Evolutionary conservation across 495 filamentous ascomycete genomes (phyloP).

Genomic region (Penicillium desertorum): DNA sequence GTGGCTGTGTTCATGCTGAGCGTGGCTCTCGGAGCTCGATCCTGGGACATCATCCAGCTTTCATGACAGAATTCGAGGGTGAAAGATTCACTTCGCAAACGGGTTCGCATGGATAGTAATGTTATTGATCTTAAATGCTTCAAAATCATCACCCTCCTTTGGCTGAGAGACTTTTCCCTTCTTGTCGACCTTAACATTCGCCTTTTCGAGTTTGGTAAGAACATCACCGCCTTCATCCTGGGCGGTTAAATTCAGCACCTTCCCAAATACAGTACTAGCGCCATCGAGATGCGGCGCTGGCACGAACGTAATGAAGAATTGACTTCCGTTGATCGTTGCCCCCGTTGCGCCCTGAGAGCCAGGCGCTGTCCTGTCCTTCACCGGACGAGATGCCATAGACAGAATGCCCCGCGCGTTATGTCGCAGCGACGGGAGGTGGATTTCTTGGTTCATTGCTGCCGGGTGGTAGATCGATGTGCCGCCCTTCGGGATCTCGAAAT

Average conservation of each 20-base stretch:
- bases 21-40: neutral
- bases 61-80: neutral
- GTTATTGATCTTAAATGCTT: conserved; percentile 64
- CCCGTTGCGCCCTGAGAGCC: conserved; percentile 50
- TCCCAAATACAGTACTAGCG: conserved; percentile 90
- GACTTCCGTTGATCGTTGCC: conserved; percentile 81
- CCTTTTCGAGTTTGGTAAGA: conserved; percentile 63
- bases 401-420: conserved; percentile 87
- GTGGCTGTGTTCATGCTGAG: neutral
- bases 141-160: conserved; percentile 49
- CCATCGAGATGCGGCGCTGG: conserved; percentile 91
- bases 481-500: conserved; percentile 64
- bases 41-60: neutral
- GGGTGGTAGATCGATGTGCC: conserved; percentile 82
- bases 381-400: conserved; percentile 83
- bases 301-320: conserved; percentile 90
- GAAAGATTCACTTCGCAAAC: conserved; percentile 61
- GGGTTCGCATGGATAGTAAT: conserved; percentile 96
- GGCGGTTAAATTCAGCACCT: conserved; percentile 56
- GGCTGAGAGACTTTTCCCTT: conserved; percentile 71
- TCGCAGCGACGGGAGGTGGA: conserved; percentile 69
- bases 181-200: conserved; percentile 84
- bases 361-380: conserved; percentile 55
- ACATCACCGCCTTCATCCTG: conserved; percentile 48
- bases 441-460: conserved; percentile 83